Percentiles rank a stretch among this genome's conserved stretches.
phyloP scores from a whole-genome alignment of 768 basidiomycete genomes.

The Inosperma sp. region DNA sequence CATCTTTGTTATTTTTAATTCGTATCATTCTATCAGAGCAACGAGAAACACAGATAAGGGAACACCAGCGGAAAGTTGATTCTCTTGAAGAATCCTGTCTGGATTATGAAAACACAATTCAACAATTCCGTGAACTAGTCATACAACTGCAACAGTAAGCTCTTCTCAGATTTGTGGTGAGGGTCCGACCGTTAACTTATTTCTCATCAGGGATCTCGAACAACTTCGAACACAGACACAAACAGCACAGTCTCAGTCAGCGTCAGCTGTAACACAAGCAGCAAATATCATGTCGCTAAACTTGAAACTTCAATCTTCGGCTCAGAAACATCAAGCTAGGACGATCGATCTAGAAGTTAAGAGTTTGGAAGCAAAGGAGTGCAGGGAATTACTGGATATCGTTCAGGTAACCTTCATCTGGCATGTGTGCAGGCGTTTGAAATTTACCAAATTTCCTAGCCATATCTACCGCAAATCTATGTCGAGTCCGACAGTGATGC shows the following conservation, averaged over 20 bases:
- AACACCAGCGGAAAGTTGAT: constrained; percentile 60
- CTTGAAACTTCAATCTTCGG: constrained; percentile 88
- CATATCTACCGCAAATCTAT: constrained; percentile 89
- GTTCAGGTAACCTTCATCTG: constrained; percentile 54
- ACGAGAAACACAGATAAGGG: constrained; percentile 67
- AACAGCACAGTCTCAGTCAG: constrained; percentile 77
- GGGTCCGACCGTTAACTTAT: neutral
- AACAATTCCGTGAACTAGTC: constrained; percentile 91
- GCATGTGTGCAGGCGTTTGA: neutral
- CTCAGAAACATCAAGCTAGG: constrained; percentile 84
- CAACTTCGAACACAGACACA: constrained; percentile 78
- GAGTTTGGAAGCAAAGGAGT: constrained; percentile 79
- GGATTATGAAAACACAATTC: constrained; percentile 85
- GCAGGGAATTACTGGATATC: constrained; percentile 73
- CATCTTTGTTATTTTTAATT: neutral
- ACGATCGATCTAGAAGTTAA: constrained; percentile 86
- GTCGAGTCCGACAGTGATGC: constrained; percentile 87
- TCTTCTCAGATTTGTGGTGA: constrained; percentile 3
- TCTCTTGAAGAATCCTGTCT: constrained; percentile 71
- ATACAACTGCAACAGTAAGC: constrained; percentile 70
- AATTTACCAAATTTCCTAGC: constrained; percentile 39
- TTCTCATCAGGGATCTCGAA: constrained; percentile 72
- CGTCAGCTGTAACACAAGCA: constrained; percentile 78
- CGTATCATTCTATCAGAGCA: constrained; percentile 40
- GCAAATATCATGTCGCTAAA: constrained; percentile 94